Conservation (phyloP, 768 basidiomycete species). For the Boletus reticulatus region DNA sequence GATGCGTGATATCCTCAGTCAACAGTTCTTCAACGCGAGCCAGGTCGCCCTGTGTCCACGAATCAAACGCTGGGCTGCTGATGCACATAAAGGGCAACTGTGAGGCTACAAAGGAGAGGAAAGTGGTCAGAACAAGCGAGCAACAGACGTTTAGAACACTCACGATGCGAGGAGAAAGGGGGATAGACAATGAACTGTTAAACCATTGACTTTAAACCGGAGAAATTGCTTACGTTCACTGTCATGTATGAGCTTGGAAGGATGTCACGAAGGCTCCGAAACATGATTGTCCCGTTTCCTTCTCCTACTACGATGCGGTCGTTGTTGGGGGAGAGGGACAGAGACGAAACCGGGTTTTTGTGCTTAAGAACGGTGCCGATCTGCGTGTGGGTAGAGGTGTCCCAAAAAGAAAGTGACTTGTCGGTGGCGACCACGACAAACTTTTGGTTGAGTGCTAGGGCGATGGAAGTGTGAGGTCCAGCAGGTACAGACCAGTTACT, state of each 20-base stretch:
- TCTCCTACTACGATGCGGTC: neutral
- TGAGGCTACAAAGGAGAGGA: neutral
- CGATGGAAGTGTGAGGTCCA: neutral
- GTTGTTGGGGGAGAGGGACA: neutral
- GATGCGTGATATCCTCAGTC: neutral
- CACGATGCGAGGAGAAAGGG: neutral
- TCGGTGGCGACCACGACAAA: neutral
- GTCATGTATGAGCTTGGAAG: neutral
- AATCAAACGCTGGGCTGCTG: neutral
- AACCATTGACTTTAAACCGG: too few relatives aligned
- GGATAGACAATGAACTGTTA: too few relatives aligned
- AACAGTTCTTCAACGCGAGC: neutral
- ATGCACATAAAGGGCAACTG: conserved; percentile 2
- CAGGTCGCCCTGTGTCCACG: neutral
- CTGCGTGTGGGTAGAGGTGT: neutral
- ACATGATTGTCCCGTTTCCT: neutral
- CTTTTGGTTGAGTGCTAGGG: neutral
- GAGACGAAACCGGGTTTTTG: neutral
- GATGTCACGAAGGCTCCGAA: neutral
- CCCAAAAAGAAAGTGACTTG: neutral
- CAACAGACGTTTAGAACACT: neutral
- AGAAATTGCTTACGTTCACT: neutral
- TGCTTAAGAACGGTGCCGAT: neutral
- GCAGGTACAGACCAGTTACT: neutral
- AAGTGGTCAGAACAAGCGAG: neutral